phyloP scores from a whole-genome alignment of 73 alveolate genomes.

The Paramecium pentaurelia region DNA sequence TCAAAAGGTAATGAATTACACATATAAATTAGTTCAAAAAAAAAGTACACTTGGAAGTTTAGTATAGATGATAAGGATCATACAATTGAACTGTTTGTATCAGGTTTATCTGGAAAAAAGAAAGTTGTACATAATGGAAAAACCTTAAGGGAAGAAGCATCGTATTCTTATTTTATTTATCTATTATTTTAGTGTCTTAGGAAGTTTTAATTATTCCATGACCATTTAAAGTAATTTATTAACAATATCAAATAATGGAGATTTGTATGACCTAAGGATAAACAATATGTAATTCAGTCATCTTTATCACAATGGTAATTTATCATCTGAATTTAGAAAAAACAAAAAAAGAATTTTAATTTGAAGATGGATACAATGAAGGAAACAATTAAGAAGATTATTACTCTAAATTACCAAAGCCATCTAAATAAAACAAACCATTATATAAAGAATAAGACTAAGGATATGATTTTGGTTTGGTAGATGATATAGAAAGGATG shows the following conservation, averaged over 20 bases:
- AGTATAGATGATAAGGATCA: conserved; percentile 77
- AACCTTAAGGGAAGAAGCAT: conserved; percentile 24
- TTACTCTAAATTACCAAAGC: background rate
- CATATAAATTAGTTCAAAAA: conserved; percentile 62
- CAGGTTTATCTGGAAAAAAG: conserved; percentile 79
- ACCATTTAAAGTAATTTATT: background rate
- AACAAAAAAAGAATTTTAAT: conserved; percentile 19
- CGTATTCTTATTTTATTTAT: background rate
- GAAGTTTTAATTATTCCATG: conserved; percentile 15
- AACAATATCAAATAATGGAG: background rate
- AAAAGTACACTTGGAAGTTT: conserved; percentile 78
- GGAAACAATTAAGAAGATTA: conserved; percentile 5
- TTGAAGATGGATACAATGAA: conserved; percentile 22
- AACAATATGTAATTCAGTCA: conserved; percentile 26
- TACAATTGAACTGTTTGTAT: conserved; percentile 72
- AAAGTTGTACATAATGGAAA: conserved; percentile 77
- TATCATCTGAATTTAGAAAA: background rate
- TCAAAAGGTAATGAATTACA: background rate
- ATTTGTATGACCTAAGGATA: background rate
- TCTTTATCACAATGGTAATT: background rate
- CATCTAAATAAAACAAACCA: background rate
- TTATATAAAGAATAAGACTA: background rate
- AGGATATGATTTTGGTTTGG: conserved; percentile 20
- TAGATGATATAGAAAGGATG: background rate
- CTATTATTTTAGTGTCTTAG: background rate